Conservation (phyloP, 2,329 filamentous ascomycete species). For the Fusarium cicatricum region DNA sequence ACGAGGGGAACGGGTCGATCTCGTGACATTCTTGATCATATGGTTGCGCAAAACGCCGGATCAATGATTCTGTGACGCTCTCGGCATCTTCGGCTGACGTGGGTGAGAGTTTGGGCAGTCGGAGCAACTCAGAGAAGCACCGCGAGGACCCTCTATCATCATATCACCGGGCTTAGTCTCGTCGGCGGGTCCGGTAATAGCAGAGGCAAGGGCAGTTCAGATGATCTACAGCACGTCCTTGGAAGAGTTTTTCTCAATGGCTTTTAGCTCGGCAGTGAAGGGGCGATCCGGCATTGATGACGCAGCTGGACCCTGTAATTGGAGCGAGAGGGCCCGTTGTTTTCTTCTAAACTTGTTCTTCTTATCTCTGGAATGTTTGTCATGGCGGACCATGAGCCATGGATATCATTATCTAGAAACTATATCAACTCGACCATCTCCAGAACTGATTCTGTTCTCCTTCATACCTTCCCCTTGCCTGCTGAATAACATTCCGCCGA, state of each 20-base stretch:
- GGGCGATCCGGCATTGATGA: slow-evolving; percentile 23
- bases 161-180: slow-evolving; percentile 32
- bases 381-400: no score
- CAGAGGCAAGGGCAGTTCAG: slow-evolving; percentile 11
- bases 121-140: slow-evolving; percentile 27
- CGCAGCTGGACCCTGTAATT: slow-evolving; percentile 18
- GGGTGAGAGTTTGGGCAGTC: slow-evolving; percentile 27
- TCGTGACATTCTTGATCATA: slow-evolving; percentile 31
- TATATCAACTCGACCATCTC: no score
- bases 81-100: slow-evolving; percentile 29
- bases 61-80: slow-evolving; percentile 20
- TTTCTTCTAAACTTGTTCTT: slow-evolving; percentile 28
- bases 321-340: slow-evolving; percentile 18
- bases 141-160: slow-evolving; percentile 16
- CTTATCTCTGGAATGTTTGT: slow-evolving; percentile 4
- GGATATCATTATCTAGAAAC: no score
- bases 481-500: background rate
- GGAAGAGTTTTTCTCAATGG: slow-evolving; percentile 13
- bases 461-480: background rate
- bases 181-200: background rate
- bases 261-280: background rate
- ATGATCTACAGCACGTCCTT: slow-evolving; percentile 23
- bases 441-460: background rate
- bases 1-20: slow-evolving; percentile 24
- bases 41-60: slow-evolving; percentile 13